These are phyloP conservation scores for Nicotiana rustica DNA, from an alignment of 305 asterid species.

Conservation along the genomic window DNA sequence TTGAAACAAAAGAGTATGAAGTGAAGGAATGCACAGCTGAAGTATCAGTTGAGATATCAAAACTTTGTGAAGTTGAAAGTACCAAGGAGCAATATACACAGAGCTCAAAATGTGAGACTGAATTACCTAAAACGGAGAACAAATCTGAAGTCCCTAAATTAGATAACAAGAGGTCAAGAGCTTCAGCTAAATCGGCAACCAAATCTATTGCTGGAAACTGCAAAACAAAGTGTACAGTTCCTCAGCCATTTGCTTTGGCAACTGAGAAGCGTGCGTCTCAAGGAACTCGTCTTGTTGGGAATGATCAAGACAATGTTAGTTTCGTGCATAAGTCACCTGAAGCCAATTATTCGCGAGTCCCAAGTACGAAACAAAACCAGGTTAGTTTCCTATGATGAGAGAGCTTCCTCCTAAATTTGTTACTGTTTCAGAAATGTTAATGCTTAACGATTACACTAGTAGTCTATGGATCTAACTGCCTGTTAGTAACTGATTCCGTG, in stretches of 20 bases:
- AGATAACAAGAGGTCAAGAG: conserved; percentile 45
- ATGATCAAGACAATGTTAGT: conserved; percentile 48
- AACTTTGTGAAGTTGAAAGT: conserved; percentile 41
- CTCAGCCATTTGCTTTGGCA: conserved; percentile 85
- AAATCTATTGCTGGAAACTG: conserved; percentile 53
- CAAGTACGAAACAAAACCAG: conserved; percentile 53
- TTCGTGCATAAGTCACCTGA: conserved; percentile 46
- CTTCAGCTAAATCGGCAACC: conserved; percentile 45
- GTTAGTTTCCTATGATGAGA: conserved; percentile 40
- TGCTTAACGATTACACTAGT: conserved; percentile 24
- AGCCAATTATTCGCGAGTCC: conserved; percentile 34
- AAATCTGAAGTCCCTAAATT: conserved; percentile 44
- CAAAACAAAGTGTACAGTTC: conserved; percentile 68
- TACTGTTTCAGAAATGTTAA: background rate
- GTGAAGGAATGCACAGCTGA: conserved; percentile 67
- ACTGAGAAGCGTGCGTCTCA: conserved; percentile 71
- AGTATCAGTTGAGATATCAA: conserved; percentile 28
- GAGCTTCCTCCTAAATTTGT: too few species aligned
- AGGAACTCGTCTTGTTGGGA: conserved; percentile 57
- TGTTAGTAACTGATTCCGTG: conserved; percentile 34
- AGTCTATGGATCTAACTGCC: conserved; percentile 34
- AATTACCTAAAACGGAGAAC: conserved; percentile 40
- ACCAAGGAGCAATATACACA: conserved; percentile 44
- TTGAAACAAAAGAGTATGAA: conserved; percentile 59
- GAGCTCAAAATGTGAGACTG: conserved; percentile 40